Base-by-base conservation (phyloP, 116 monocot genomes). In the Cymodocea nodosa region DNA sequence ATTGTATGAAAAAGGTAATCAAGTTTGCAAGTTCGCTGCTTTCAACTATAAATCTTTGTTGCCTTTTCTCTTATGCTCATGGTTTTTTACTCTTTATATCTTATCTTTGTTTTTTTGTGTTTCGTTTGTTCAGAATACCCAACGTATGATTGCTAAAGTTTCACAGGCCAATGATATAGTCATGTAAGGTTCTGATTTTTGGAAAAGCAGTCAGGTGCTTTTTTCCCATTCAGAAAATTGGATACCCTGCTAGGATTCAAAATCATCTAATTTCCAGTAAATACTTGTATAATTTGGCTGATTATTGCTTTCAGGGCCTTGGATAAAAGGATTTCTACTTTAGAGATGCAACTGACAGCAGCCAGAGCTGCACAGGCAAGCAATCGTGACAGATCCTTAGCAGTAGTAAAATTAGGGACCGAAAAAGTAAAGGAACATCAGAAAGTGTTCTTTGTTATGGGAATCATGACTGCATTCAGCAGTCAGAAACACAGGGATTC, bases 391-490 rank as follows among this genome's bases (percentile, higher is more conserved):
- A 59, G 69, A 53, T 72, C 52, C 22, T 67, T 60, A 36, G 58
- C 59, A 37, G 54, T 59, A 51, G 51, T 35, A 5, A 68, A 67
- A 59, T 69, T 71, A 63, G 64, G 13, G 19, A 63, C 19, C 16
- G 71, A 70, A 4, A 59, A 35, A 30, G 44, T 53, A 30, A 76
- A 56, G 13, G 67, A 68, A 5, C 79, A 75, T 7, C 71, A 77
- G 25, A 86, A 87, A 76, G 78, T 81, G 9, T 87, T 82, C 70
- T 74, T 80, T 61, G 90, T 94, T 23, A 83, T 89, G 78, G 94
- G 94, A 51, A 87, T 94, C 35, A 87, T 89, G 23, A 94, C 90
- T 67, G 80, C 87, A 54, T 89, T 94, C 71, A 83, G 81, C 74
- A 87, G 84, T 62, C 84, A 87, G 51, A 82, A 77, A 50, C 84